Conservation (phyloP, 495 filamentous ascomycete species). For the Xylaria scruposa region DNA sequence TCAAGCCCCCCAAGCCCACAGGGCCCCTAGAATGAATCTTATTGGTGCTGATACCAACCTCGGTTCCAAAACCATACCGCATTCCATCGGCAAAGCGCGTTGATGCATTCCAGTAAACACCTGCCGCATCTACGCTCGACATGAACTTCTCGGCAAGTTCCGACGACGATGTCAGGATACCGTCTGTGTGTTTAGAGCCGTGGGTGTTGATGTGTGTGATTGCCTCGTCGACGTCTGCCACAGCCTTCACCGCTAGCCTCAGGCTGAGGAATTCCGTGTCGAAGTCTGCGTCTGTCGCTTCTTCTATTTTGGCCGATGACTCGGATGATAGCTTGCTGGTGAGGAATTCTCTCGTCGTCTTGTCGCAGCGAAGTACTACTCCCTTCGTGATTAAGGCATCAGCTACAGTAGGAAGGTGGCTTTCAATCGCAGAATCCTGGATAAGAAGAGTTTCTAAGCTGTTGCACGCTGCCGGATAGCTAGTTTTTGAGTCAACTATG, state of each 20-base stretch:
- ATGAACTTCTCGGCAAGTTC: constrained; percentile 78
- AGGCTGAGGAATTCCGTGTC: constrained; percentile 89
- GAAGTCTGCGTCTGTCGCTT: constrained; percentile 73
- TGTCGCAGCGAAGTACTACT: constrained; percentile 86
- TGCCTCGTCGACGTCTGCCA: constrained; percentile 70
- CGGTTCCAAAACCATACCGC: constrained; percentile 96
- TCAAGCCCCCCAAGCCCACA: constrained; percentile 91
- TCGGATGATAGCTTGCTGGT: constrained; percentile 42
- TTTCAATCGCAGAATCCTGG: constrained; percentile 71
- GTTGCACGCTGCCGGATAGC: constrained; percentile 98
- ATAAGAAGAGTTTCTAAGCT: constrained; percentile 87
- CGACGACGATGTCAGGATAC: constrained; percentile 75
- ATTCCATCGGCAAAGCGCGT: constrained; percentile 95
- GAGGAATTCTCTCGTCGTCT: constrained; percentile 66
- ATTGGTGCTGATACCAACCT: constrained; percentile 98
- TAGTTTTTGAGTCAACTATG: constrained; percentile 88
- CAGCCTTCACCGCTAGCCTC: constrained; percentile 82
- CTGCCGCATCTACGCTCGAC: constrained; percentile 82
- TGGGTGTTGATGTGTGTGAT: constrained; percentile 89
- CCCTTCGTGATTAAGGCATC: constrained; percentile 73
- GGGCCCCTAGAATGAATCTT: constrained; percentile 96
- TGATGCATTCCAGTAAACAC: constrained; percentile 96
- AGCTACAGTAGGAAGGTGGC: constrained; percentile 74
- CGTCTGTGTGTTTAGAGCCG: constrained; percentile 94
- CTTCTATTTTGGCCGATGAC: constrained; percentile 56